phyloP scores from a whole-genome alignment of 2,329 filamentous ascomycete genomes.

The Talaromyces sp. region DNA sequence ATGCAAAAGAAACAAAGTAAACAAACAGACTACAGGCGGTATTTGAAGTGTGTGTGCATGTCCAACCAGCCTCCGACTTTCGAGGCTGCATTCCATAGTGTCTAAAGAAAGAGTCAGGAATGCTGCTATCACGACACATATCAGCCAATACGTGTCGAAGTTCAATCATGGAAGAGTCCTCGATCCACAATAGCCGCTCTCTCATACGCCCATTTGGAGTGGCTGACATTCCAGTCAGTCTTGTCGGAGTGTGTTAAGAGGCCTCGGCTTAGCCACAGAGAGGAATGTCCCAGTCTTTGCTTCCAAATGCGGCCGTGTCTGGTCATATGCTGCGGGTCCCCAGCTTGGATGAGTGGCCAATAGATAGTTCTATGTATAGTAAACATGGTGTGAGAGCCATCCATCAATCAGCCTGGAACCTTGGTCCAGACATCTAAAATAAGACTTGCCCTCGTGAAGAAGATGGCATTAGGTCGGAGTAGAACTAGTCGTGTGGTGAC shows the following conservation, averaged over 20 bases:
- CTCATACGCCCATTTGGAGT: constrained; percentile 23
- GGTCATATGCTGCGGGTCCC: constrained; percentile 30
- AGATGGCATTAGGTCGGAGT: constrained; percentile 1
- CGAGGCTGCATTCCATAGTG: constrained; percentile 35
- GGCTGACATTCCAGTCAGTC: constrained; percentile 27
- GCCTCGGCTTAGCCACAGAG: constrained; percentile 29
- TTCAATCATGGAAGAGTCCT: constrained; percentile 23
- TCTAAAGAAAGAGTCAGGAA: constrained; percentile 37
- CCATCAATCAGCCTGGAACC: constrained; percentile 14
- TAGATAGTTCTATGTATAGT: constrained; percentile 19
- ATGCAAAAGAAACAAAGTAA: constrained; percentile 46
- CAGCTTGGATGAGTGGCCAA: constrained; percentile 24
- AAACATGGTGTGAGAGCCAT: constrained; percentile 13
- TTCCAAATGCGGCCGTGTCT: constrained; percentile 34
- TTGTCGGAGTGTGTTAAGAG: constrained; percentile 22
- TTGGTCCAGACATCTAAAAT: constrained; percentile 15
- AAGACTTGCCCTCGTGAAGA: not conserved
- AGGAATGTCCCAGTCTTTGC: constrained; percentile 37
- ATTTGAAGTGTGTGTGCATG: constrained; percentile 37
- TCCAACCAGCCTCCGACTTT: constrained; percentile 38
- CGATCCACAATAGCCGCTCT: constrained; percentile 17
- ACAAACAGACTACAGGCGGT: constrained; percentile 40
- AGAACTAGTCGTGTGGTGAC: not conserved
- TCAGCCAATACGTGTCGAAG: constrained; percentile 12
- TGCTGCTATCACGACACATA: constrained; percentile 24